A percentile compares a stretch with the other conserved stretches of the same genome.
phyloP scores from a whole-genome alignment of 805 yeast genomes.

The Spathaspora girioi region DNA sequence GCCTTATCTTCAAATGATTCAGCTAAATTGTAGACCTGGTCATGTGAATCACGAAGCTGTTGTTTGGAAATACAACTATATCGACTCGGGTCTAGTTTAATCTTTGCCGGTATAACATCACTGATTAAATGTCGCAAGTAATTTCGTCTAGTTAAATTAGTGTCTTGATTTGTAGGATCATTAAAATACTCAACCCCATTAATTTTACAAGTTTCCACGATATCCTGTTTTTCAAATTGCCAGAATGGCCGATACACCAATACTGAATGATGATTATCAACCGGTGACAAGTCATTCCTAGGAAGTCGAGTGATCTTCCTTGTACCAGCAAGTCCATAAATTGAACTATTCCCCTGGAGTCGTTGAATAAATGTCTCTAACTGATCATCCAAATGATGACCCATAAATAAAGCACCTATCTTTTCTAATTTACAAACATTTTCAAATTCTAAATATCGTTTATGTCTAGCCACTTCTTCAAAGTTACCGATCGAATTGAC shows the following conservation, averaged over 20 bases:
- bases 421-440: conserved; percentile 33
- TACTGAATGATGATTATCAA: conserved; percentile 16
- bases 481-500: conserved; percentile 35
- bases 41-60: conserved; percentile 10
- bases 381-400: conserved; percentile 72
- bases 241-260: conserved; percentile 52
- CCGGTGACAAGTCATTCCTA: conserved; percentile 8
- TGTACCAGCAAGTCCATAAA: conserved; percentile 61
- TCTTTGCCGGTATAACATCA: conserved; percentile 19
- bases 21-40: conserved; percentile 5
- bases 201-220: conserved; percentile 43
- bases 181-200: conserved; percentile 59
- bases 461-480: conserved; percentile 58
- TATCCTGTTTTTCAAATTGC: conserved; percentile 36
- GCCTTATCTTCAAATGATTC: conserved; percentile 7
- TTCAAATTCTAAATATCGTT: conserved; percentile 46
- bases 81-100: not conserved
- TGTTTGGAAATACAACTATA: conserved; percentile 7
- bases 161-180: conserved; percentile 59
- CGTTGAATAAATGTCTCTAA: conserved; percentile 65
- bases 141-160: conserved; percentile 55
- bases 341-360: conserved; percentile 34
- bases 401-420: conserved; percentile 46
- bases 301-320: conserved; percentile 24
- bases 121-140: conserved; percentile 39